Evolutionary conservation across 2,329 filamentous ascomycete species (phyloP).

Genomic region (Stylonectria norvegica): DNA sequence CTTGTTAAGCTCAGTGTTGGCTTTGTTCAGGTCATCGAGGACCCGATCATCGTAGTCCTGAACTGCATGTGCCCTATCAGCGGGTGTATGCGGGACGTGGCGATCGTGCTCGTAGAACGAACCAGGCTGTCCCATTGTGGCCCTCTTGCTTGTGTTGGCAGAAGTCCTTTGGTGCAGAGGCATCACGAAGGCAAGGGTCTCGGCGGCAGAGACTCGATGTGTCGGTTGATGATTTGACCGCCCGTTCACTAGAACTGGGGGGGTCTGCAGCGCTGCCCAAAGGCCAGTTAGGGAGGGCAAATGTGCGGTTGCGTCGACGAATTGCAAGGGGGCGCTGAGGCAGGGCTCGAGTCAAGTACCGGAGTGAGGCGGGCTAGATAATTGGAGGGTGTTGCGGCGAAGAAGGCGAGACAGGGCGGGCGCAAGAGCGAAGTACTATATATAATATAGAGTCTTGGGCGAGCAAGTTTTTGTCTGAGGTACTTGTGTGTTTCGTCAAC

Average conservation of each 20-base stretch:
- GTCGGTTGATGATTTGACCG: conserved; percentile 19
- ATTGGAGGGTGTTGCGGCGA: too few relatives aligned
- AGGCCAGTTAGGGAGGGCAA: conserved; percentile 25
- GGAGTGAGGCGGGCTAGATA: conserved; percentile 21
- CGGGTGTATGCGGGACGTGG: conserved; percentile 1
- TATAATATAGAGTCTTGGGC: too few relatives aligned
- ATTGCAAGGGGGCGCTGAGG: conserved; percentile 20
- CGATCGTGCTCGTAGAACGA: background rate
- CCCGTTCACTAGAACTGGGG: conserved; percentile 21
- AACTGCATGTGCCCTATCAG: conserved; percentile 17
- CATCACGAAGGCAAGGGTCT: conserved; percentile 23
- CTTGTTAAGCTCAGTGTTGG: conserved; percentile 28
- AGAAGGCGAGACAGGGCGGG: too few relatives aligned
- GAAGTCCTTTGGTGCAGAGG: conserved; percentile 28
- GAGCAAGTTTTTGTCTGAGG: too few relatives aligned
- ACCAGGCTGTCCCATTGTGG: conserved; percentile 7
- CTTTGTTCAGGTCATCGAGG: conserved; percentile 28
- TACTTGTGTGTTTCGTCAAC: too few relatives aligned
- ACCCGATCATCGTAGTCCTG: conserved; percentile 21
- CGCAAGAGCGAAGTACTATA: too few relatives aligned
- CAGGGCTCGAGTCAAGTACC: too few relatives aligned
- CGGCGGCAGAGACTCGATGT: conserved; percentile 17
- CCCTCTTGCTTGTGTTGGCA: conserved; percentile 26
- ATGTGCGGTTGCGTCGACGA: conserved; percentile 20
- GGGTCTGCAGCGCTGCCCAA: conserved; percentile 28